Percentiles rank a stretch among this genome's conserved stretches.
These are phyloP conservation scores for Apocynum venetum DNA, from an alignment of 257 asterid species.

Conservation along the genomic window DNA sequence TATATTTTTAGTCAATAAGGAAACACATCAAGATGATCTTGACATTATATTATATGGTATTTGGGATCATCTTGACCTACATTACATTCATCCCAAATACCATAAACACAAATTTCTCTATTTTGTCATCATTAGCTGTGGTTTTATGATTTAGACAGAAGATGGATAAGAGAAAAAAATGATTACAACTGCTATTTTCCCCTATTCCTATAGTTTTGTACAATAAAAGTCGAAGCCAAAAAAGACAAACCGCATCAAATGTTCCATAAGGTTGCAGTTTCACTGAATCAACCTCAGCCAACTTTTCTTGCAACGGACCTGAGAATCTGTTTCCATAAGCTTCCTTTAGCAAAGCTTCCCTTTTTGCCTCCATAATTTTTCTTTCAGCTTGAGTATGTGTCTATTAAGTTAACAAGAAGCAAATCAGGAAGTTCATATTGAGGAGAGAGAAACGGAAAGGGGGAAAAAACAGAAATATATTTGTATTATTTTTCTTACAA, in stretches of 20 bases:
- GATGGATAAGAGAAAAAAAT: not conserved
- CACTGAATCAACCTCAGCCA: constrained; percentile 60
- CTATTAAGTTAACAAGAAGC: constrained; percentile 31
- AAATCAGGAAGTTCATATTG: not conserved
- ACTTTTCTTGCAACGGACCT: constrained; percentile 39
- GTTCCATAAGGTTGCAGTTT: constrained; percentile 86
- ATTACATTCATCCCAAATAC: not conserved
- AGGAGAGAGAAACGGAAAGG: no score
- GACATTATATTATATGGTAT: no score
- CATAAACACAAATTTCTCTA: not conserved
- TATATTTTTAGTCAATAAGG: no score
- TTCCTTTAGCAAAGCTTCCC: constrained; percentile 62
- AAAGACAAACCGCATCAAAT: constrained; percentile 61
- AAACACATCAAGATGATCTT: no score
- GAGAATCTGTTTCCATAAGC: constrained; percentile 37
- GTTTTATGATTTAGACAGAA: not conserved
- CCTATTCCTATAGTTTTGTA: constrained; percentile 5
- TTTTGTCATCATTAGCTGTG: not conserved
- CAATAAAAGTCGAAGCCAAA: constrained; percentile 22
- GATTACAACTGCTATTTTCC: not conserved
- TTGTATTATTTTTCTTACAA: not conserved
- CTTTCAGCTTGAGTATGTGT: constrained; percentile 90
- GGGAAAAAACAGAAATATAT: no score
- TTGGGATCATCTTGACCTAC: not conserved
- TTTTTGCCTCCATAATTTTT: constrained; percentile 69